Percentiles rank a stretch among this genome's conserved stretches.
phyloP scores from a whole-genome alignment of 768 basidiomycete genomes.

The Pseudohyphozyma bogoriensis region DNA sequence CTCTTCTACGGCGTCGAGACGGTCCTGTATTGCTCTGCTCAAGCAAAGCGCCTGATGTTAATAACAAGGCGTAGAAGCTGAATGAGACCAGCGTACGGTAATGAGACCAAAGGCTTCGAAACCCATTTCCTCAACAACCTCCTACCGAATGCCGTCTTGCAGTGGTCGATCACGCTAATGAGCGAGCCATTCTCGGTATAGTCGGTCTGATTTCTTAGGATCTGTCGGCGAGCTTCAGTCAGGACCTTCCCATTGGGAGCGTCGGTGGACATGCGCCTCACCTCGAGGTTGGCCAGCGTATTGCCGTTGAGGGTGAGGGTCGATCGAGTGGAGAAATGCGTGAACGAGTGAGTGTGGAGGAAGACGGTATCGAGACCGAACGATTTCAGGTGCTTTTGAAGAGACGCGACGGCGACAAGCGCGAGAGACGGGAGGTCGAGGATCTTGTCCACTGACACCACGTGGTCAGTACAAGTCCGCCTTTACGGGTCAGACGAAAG shows the following conservation, averaged over 20 bases:
- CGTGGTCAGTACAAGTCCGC: conserved; percentile 40
- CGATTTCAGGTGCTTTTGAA: conserved; percentile 56
- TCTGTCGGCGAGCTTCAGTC: conserved; percentile 47
- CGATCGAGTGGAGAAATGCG: conserved; percentile 55
- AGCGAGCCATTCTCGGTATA: conserved; percentile 62
- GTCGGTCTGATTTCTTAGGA: conserved; percentile 86
- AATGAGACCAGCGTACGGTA: conserved; percentile 40
- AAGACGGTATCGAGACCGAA: conserved; percentile 75
- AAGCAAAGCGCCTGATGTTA: neutral
- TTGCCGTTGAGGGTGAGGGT: conserved; percentile 85
- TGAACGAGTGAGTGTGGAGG: conserved; percentile 33
- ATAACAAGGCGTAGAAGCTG: neutral
- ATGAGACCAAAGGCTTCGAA: conserved; percentile 59
- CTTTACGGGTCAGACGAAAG: too few species aligned
- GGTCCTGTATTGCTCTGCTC: conserved; percentile 57
- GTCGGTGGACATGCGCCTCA: too few species aligned
- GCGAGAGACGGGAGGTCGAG: conserved; percentile 53
- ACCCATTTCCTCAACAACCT: conserved; percentile 77
- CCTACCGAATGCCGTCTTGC: conserved; percentile 79
- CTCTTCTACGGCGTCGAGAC: conserved; percentile 77
- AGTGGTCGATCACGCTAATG: conserved; percentile 74
- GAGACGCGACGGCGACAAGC: conserved; percentile 61
- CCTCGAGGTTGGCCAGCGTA: conserved; percentile 63
- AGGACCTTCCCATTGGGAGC: neutral
- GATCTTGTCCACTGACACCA: conserved; percentile 47